These are phyloP conservation scores for Gymnopus androsaceus DNA, from an alignment of 1,284 basidiomycete genomes.

Conservation along the genomic window DNA sequence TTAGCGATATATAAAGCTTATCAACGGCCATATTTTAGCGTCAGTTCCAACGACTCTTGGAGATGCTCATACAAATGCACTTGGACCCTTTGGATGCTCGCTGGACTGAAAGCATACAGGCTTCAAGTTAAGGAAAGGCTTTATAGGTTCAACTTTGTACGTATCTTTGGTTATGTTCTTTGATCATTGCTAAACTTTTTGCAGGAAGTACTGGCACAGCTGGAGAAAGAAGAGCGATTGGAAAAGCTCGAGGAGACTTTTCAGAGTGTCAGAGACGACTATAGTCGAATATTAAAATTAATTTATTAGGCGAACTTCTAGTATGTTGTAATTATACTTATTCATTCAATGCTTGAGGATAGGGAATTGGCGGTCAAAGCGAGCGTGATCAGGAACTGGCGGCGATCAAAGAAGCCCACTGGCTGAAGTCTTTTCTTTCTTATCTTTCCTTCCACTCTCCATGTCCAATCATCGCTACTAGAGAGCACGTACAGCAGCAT, in stretches of 20 bases:
- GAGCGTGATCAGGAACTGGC: background rate
- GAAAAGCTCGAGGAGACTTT: slow-evolving; percentile 95
- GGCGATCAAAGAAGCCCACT: background rate
- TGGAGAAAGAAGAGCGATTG: slow-evolving; percentile 83
- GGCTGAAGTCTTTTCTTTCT: background rate
- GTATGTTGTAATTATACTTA: background rate
- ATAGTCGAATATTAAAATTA: slow-evolving; percentile 75
- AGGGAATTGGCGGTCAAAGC: background rate
- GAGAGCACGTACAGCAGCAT: background rate
- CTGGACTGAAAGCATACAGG: slow-evolving; percentile 66
- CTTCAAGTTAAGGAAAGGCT: slow-evolving; percentile 91
- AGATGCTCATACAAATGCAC: slow-evolving; percentile 85
- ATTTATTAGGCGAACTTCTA: slow-evolving; percentile 25
- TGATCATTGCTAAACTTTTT: slow-evolving; percentile 16
- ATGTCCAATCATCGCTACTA: slow-evolving; percentile 3
- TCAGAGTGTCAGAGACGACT: slow-evolving; percentile 85
- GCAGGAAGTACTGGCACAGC: slow-evolving; percentile 84
- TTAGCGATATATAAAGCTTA: slow-evolving; percentile 4
- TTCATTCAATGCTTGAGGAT: background rate
- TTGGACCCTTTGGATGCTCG: slow-evolving; percentile 66
- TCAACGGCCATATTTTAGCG: slow-evolving; percentile 52
- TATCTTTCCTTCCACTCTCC: background rate
- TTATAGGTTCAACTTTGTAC: slow-evolving; percentile 92
- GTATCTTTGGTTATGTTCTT: slow-evolving; percentile 31
- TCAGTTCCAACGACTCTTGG: slow-evolving; percentile 89